Evolutionary conservation across 768 basidiomycete species (phyloP).

Genomic region (Solioccasus polychromus): DNA sequence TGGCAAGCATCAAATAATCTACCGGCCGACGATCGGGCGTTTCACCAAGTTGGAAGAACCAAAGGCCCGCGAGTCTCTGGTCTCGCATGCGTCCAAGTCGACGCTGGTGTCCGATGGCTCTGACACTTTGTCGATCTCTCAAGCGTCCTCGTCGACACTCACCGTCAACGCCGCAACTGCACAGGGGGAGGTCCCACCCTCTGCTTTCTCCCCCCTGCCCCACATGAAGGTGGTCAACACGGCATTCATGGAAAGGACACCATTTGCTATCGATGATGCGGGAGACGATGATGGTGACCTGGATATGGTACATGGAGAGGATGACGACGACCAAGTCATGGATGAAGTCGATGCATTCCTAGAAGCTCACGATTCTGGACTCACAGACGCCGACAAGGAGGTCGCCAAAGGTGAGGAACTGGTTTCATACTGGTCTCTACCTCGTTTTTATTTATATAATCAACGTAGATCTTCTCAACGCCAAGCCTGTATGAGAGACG

Average conservation of each 20-base stretch:
- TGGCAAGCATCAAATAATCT: conserved; percentile 84
- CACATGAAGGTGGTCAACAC: conserved; percentile 75
- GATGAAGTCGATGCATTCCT: conserved; percentile 96
- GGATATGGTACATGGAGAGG: conserved; percentile 50
- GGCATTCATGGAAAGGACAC: conserved; percentile 86
- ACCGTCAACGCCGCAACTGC: conserved; percentile 40
- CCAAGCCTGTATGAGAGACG: conserved; percentile 45
- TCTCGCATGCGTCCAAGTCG: conserved; percentile 63
- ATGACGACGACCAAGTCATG: conserved; percentile 78
- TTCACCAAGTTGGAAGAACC: conserved; percentile 84
- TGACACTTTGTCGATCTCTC: conserved; percentile 20
- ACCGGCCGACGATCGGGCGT: conserved; percentile 83
- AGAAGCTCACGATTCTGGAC: conserved; percentile 86
- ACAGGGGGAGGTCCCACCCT: conserved; percentile 21
- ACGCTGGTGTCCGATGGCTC: conserved; percentile 42
- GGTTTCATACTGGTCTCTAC: neutral
- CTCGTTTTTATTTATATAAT: neutral
- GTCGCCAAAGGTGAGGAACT: conserved; percentile 63
- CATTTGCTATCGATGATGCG: conserved; percentile 96
- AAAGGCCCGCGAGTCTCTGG: conserved; percentile 80
- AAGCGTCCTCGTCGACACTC: conserved; percentile 48
- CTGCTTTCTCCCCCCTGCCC: conserved; percentile 51
- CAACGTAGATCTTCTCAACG: conserved; percentile 52
- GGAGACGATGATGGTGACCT: conserved; percentile 59
- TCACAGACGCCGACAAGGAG: conserved; percentile 75